Evolutionary conservation across 768 basidiomycete species (phyloP).

Genomic region (Dacryopinax primogenitus): DNA sequence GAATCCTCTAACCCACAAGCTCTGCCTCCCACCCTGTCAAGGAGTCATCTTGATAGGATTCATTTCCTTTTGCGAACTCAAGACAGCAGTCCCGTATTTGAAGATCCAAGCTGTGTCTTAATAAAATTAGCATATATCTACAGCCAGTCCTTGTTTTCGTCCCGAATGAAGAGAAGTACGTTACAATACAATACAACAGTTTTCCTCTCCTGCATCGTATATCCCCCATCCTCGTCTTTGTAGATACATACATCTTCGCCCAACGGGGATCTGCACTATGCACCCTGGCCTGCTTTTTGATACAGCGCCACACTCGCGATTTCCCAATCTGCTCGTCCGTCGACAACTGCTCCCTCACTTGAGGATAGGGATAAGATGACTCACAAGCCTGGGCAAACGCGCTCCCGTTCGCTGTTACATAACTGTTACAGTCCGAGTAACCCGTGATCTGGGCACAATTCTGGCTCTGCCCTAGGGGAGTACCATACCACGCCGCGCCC

Average conservation of each 20-base stretch:
- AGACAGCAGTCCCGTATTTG: too few species aligned
- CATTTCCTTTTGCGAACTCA: too few species aligned
- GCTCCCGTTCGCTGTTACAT: constrained; percentile 56
- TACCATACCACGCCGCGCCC: constrained; percentile 66
- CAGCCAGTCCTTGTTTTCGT: neutral
- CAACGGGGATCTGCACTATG: neutral
- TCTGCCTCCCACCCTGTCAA: too few species aligned
- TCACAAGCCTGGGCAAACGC: constrained; percentile 66
- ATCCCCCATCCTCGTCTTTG: neutral
- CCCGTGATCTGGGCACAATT: constrained; percentile 79
- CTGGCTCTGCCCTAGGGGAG: constrained; percentile 65
- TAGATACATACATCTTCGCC: neutral
- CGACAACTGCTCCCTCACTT: constrained; percentile 1
- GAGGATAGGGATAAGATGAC: constrained; percentile 26
- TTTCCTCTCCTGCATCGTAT: neutral
- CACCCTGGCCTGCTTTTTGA: constrained; percentile 27
- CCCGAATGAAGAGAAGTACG: neutral
- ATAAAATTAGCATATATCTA: too few species aligned
- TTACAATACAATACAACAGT: neutral
- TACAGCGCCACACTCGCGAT: constrained; percentile 63
- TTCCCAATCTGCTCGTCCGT: constrained; percentile 54
- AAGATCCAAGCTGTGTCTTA: too few species aligned
- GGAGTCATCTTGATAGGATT: too few species aligned
- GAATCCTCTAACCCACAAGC: too few species aligned
- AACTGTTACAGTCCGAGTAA: constrained; percentile 65